phyloP scores from a whole-genome alignment of 306 rosid genomes.

The Myrica gale region DNA sequence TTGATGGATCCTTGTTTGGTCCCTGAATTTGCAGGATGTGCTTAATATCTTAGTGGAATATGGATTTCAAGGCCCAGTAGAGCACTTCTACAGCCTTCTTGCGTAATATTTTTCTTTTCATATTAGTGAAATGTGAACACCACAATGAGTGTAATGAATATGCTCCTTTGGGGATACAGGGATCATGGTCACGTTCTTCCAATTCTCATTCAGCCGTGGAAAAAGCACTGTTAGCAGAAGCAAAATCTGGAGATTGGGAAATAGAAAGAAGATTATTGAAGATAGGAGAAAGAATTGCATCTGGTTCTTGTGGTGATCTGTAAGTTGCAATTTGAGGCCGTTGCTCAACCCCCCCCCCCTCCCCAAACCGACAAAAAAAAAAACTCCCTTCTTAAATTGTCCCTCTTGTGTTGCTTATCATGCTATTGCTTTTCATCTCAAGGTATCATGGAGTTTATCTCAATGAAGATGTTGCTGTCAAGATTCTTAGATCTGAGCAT shows the following conservation, averaged over 20 bases:
- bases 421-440: slow-evolving; percentile 21
- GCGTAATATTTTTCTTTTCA: background rate
- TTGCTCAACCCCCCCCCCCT: slow-evolving; percentile 8
- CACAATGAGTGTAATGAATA: background rate
- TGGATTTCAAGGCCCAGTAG: background rate
- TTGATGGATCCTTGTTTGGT: background rate
- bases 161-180: slow-evolving; percentile 48
- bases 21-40: background rate
- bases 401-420: slow-evolving; percentile 13
- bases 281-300: slow-evolving; percentile 87
- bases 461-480: slow-evolving; percentile 95
- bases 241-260: slow-evolving; percentile 80
- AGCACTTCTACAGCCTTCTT: background rate
- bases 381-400: background rate
- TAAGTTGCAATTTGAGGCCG: slow-evolving; percentile 44
- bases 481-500: slow-evolving; percentile 86
- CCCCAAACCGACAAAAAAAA: too few relatives aligned
- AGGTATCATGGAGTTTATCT: slow-evolving; percentile 86
- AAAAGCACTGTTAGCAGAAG: slow-evolving; percentile 50
- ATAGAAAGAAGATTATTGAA: slow-evolving; percentile 84
- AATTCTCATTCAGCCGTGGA: slow-evolving; percentile 58
- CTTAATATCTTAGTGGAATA: background rate
- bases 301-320: slow-evolving; percentile 99
- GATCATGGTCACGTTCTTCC: slow-evolving; percentile 88
- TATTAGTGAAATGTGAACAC: slow-evolving; percentile 11